These are phyloP conservation scores for Yamadazyma sp. DNA, from an alignment of 805 yeast genomes.

Conservation along the genomic window DNA sequence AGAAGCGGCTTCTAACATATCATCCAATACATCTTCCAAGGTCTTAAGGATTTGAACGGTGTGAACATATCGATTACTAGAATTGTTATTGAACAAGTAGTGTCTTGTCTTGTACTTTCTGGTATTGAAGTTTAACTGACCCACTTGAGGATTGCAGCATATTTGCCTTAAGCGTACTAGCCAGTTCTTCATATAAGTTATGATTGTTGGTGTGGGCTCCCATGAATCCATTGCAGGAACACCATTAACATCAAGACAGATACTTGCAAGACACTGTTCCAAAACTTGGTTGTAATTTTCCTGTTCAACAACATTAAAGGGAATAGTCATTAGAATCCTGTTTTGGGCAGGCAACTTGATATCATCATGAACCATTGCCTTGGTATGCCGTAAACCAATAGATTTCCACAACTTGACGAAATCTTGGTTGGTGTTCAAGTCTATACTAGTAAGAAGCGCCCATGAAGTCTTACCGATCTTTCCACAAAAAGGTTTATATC, in stretches of 20 bases:
- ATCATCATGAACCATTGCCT: slow-evolving; percentile 75
- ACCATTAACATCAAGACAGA: slow-evolving; percentile 54
- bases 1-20: slow-evolving; percentile 58
- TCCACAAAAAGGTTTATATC: slow-evolving; percentile 62
- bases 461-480: slow-evolving; percentile 41
- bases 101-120: slow-evolving; percentile 24
- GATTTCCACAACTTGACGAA: slow-evolving; percentile 49
- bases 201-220: slow-evolving; percentile 44
- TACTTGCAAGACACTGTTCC: slow-evolving; percentile 56
- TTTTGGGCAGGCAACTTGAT: slow-evolving; percentile 77
- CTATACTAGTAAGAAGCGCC: slow-evolving; percentile 26
- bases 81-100: slow-evolving; percentile 13
- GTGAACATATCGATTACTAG: slow-evolving; percentile 11
- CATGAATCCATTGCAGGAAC: slow-evolving; percentile 49
- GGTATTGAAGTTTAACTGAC: slow-evolving; percentile 26
- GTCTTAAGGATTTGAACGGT: slow-evolving; percentile 36
- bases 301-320: slow-evolving; percentile 81
- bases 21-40: slow-evolving; percentile 64
- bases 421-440: slow-evolving; percentile 20
- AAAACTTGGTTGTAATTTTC: slow-evolving; percentile 72
- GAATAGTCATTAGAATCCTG: slow-evolving; percentile 65
- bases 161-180: slow-evolving; percentile 66
- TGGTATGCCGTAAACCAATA: slow-evolving; percentile 76
- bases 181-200: slow-evolving; percentile 64
- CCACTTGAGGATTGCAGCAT: slow-evolving; percentile 76